phyloP scores from a whole-genome alignment of 169 alveolate species.

The Plasmodium gonderi region DNA sequence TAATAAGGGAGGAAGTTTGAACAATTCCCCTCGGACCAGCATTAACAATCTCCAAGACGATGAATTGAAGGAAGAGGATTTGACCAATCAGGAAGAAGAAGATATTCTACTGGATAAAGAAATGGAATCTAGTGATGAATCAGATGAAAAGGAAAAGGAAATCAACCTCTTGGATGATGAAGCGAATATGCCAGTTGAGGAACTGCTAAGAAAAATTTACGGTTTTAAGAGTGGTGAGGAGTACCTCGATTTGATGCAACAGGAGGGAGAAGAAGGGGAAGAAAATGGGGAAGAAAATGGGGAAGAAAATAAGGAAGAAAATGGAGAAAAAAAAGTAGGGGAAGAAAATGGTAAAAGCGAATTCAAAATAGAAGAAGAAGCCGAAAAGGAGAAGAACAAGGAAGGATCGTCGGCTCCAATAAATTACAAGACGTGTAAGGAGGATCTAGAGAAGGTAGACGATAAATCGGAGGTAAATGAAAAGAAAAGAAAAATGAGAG shows the following conservation, averaged over 20 bases:
- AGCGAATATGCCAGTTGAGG: conserved; percentile 43
- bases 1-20: neutral
- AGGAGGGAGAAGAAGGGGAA: neutral
- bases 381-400: neutral
- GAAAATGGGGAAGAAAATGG: conserved; percentile 6
- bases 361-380: neutral
- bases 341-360: neutral
- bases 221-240: conserved; percentile 19
- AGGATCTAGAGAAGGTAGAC: neutral
- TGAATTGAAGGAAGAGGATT: conserved; percentile 50
- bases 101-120: conserved; percentile 29
- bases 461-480: neutral
- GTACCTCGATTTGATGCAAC: conserved; percentile 18
- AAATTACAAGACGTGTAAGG: neutral
- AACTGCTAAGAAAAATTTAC: conserved; percentile 10
- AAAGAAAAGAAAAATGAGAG: neutral
- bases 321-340: neutral
- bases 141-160: conserved; percentile 44
- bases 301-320: neutral
- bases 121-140: conserved; percentile 33
- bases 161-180: conserved; percentile 40
- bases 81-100: conserved; percentile 49
- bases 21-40: neutral
- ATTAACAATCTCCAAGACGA: neutral
- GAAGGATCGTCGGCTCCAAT: too few relatives aligned